phyloP scores from a whole-genome alignment of 306 rosid species.

The Casuarina glauca region DNA sequence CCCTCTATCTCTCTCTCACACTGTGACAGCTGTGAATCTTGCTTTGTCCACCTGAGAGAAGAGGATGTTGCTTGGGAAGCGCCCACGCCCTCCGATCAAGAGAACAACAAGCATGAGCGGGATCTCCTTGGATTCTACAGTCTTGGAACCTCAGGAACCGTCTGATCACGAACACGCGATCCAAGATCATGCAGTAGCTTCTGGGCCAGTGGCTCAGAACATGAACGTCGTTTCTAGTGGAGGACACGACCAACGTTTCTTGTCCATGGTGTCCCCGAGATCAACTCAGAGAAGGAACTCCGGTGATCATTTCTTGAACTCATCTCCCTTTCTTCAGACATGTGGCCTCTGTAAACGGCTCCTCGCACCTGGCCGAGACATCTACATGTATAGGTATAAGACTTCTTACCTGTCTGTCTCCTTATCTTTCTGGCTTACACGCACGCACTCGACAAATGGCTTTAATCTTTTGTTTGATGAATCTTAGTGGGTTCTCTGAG shows the following conservation, averaged over 20 bases:
- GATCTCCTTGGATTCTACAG: constrained; percentile 38
- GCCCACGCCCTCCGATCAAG: constrained; percentile 49
- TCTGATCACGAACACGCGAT: constrained; percentile 10
- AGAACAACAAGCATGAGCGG: constrained; percentile 77
- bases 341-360: constrained; percentile 65
- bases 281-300: constrained; percentile 18
- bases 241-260: constrained; percentile 12
- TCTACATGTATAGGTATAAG: constrained; percentile 78
- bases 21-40: neutral
- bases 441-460: neutral
- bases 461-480: neutral
- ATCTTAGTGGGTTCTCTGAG: neutral
- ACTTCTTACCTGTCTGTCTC: neutral
- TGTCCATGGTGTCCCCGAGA: constrained; percentile 45
- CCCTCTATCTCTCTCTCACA: neutral
- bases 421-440: neutral
- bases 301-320: constrained; percentile 21
- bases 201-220: neutral
- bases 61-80: constrained; percentile 72
- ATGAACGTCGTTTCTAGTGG: constrained; percentile 16
- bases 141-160: constrained; percentile 27
- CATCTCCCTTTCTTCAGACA: constrained; percentile 63
- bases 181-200: constrained; percentile 20
- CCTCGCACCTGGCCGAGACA: constrained; percentile 71
- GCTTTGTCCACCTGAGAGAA: neutral